A percentile compares a stretch with the other conserved stretches of the same genome.
phyloP scores from a whole-genome alignment of 2,329 filamentous ascomycete species.

The Nemania sp. region DNA sequence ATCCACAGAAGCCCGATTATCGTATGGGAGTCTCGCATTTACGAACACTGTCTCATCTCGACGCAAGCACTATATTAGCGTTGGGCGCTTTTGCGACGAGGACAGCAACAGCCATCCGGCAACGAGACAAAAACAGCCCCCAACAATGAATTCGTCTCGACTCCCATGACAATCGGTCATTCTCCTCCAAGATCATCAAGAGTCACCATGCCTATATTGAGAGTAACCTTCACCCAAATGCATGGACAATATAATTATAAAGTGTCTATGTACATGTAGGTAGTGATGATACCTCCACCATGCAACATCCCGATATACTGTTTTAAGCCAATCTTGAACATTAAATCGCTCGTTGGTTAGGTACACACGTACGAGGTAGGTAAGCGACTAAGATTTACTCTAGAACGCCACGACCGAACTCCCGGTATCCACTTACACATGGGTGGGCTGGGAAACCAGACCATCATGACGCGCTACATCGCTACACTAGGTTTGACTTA shows the following conservation, averaged over 20 bases:
- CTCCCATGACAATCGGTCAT: not conserved
- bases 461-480: constrained; percentile 3
- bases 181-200: not conserved
- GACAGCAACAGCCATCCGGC: not conserved
- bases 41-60: not conserved
- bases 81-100: not conserved
- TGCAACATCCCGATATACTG: too few species aligned
- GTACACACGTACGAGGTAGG: too few species aligned
- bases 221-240: too few species aligned
- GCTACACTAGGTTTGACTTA: not conserved
- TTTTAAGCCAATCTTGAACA: not conserved
- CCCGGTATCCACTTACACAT: constrained; percentile 19
- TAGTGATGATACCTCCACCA: too few species aligned
- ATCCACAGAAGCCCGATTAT: too few species aligned
- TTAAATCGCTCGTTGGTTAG: constrained; percentile 5
- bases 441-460: constrained; percentile 1
- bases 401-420: constrained; percentile 9
- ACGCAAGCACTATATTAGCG: not conserved
- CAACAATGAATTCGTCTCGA: not conserved
- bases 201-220: not conserved
- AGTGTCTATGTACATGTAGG: too few species aligned
- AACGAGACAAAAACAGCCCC: not conserved
- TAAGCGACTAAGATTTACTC: not conserved
- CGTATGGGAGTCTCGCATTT: not conserved
- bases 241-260: too few species aligned